These are phyloP conservation scores for Microascus cirrosus DNA, from an alignment of 2,329 filamentous ascomycete genomes.

Conservation along the genomic window DNA sequence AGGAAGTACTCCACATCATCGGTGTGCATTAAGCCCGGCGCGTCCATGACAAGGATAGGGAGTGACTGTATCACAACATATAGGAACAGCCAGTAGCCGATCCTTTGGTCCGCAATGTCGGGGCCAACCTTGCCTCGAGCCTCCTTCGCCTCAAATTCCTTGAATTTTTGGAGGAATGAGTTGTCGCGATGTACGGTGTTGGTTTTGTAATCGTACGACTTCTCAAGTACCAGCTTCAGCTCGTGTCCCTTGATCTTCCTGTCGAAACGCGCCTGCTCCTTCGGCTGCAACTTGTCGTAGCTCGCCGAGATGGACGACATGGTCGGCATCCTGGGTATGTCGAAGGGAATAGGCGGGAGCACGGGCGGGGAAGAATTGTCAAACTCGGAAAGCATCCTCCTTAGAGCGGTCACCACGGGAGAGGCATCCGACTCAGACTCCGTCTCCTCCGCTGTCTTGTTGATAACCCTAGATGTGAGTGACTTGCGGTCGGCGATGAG, in stretches of 20 bases:
- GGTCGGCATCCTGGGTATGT: slow-evolving; percentile 67
- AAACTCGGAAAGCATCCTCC: slow-evolving; percentile 75
- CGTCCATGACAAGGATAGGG: slow-evolving; percentile 68
- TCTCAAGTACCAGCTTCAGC: slow-evolving; percentile 63
- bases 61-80: slow-evolving; percentile 69
- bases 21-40: slow-evolving; percentile 55
- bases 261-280: slow-evolving; percentile 64
- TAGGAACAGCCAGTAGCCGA: slow-evolving; percentile 73
- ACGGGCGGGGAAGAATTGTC: slow-evolving; percentile 84
- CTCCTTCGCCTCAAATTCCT: slow-evolving; percentile 59
- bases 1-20: slow-evolving; percentile 74
- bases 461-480: slow-evolving; percentile 67
- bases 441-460: slow-evolving; percentile 19
- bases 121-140: slow-evolving; percentile 50
- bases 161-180: slow-evolving; percentile 60
- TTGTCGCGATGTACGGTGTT: slow-evolving; percentile 25
- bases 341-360: slow-evolving; percentile 82
- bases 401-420: slow-evolving; percentile 57
- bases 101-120: slow-evolving; percentile 61
- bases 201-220: slow-evolving; percentile 70
- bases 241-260: slow-evolving; percentile 70
- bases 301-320: slow-evolving; percentile 55
- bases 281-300: slow-evolving; percentile 52
- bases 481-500: slow-evolving; percentile 70
- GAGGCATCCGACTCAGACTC: slow-evolving; percentile 39